Conservation (phyloP, 2,329 filamentous ascomycete genomes). For the Trematosphaeria pertusa region DNA sequence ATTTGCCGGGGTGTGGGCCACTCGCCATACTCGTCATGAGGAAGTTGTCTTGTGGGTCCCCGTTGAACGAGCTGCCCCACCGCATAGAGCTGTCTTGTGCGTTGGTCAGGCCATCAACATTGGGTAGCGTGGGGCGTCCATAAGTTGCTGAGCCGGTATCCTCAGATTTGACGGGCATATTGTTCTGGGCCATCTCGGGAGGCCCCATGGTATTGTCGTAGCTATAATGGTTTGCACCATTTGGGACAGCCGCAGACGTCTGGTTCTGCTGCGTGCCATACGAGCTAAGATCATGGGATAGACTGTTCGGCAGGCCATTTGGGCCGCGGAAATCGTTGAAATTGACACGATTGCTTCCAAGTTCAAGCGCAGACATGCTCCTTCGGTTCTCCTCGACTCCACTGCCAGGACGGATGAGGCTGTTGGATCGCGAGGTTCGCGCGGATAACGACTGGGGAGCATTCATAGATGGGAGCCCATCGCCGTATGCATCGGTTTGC, state of each 20-base stretch:
- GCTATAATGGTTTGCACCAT: slow-evolving; percentile 36
- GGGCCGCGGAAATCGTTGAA: slow-evolving; percentile 45
- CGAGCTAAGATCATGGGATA: slow-evolving; percentile 32
- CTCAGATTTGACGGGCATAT: slow-evolving; percentile 44
- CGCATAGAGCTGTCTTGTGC: slow-evolving; percentile 49
- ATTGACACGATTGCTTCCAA: slow-evolving; percentile 40
- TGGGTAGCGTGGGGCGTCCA: slow-evolving; percentile 43
- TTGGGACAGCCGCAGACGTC: slow-evolving; percentile 25
- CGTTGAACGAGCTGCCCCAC: slow-evolving; percentile 55
- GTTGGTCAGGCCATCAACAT: slow-evolving; percentile 44
- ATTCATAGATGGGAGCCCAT: slow-evolving; percentile 47
- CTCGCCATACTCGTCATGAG: slow-evolving; percentile 56
- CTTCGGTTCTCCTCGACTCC: slow-evolving; percentile 46
- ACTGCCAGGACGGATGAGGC: slow-evolving; percentile 53
- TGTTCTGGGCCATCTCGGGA: slow-evolving; percentile 42
- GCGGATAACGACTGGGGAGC: slow-evolving; percentile 54
- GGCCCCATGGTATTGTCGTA: slow-evolving; percentile 41
- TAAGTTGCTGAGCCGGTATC: slow-evolving; percentile 37
- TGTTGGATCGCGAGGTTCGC: slow-evolving; percentile 58
- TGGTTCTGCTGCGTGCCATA: slow-evolving; percentile 37
- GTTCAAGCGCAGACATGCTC: slow-evolving; percentile 46
- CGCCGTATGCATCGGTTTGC: slow-evolving; percentile 43
- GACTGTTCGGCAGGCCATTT: slow-evolving; percentile 36
- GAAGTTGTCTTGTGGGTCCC: slow-evolving; percentile 54
- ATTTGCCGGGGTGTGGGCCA: slow-evolving; percentile 52